phyloP scores from a whole-genome alignment of 176 grass and related monocot genomes.

The Secale cereale region DNA sequence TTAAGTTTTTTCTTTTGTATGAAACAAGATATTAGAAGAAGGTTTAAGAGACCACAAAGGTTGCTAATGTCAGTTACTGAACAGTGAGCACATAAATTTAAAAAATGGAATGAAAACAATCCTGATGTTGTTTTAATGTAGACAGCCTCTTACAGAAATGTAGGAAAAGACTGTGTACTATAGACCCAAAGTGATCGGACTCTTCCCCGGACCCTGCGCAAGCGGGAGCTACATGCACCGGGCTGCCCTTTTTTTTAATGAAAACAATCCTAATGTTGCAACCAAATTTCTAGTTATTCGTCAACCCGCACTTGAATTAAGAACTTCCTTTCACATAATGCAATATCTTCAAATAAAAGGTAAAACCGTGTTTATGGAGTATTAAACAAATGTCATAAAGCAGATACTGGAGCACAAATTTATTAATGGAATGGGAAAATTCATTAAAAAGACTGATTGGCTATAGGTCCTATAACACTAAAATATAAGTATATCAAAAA shows the following conservation, averaged over 20 bases:
- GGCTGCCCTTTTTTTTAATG: too few relatives aligned
- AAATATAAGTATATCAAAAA: background rate
- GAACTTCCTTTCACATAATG: background rate
- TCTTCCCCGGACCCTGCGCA: too few relatives aligned
- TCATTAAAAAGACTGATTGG: background rate
- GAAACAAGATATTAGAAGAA: background rate
- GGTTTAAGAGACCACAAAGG: background rate
- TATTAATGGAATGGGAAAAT: background rate
- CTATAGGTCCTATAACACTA: background rate
- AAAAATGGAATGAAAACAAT: background rate
- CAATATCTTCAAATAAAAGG: background rate
- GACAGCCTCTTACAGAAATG: too few relatives aligned
- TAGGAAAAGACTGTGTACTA: too few relatives aligned
- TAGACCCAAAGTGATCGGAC: too few relatives aligned
- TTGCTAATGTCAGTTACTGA: background rate
- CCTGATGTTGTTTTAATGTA: background rate
- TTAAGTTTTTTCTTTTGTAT: background rate
- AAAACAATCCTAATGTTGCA: background rate
- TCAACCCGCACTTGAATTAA: background rate
- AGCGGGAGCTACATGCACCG: too few relatives aligned
- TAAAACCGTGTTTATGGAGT: background rate
- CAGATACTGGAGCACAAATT: background rate
- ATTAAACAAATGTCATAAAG: background rate
- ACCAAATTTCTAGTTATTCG: background rate
- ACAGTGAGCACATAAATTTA: slow-evolving; percentile 8